Base-by-base conservation (phyloP, 1,284 basidiomycete species). In the Microbotryum lychnidis-dioicae region DNA sequence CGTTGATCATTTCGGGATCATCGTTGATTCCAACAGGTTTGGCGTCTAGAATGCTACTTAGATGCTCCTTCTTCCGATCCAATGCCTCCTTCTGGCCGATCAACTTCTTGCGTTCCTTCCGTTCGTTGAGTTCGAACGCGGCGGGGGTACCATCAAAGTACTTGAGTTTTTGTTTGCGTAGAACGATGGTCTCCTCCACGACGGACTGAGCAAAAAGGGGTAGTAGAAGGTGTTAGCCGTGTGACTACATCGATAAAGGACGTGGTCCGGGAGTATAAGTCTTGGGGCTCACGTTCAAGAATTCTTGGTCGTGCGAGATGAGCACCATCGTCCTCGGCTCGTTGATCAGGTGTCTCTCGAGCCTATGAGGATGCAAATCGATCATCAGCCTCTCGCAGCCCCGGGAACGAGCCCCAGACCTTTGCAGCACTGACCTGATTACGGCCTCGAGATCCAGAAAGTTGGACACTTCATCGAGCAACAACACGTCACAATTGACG, bases 271-370 rank as follows among this genome's bases (percentile, higher is more conserved):
- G 1, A 42, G 14, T 42, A 42, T 5, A 42, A 18, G 14, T 12
- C 16, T 18, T 3, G 37, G 37, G 37, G 16, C 37, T 42, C 37
- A 42, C 76, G 69, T 87, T 82, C 23, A 86, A 76, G 70, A 89
- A 88, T 33, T 81, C 81, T 53, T 83, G 82, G 70, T 89, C 87
- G 73, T 89, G 87, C 0, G 85, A 83, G 27, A 85, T 76, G 58
- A 79, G 76, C 31, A 88, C 79, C 12, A 87, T 75, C 0, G 85
- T 84, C 4, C 80, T 73, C 74, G 50, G 75, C 18, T 56, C 52
- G 1, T 77, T 63, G 1, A 55, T 68, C 25, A 88, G 78, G 68
- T 84, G 83, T 3, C 77, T 74, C 70, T 87, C 81, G 3, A 80
- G 76, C 74, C 77, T 56, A 33, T 21, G 4, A 2, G 37, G 37